A percentile compares a stretch with the other conserved stretches of the same genome.
phyloP scores from a whole-genome alignment of 1,284 basidiomycete species.

The Austropuccinia psidii region DNA sequence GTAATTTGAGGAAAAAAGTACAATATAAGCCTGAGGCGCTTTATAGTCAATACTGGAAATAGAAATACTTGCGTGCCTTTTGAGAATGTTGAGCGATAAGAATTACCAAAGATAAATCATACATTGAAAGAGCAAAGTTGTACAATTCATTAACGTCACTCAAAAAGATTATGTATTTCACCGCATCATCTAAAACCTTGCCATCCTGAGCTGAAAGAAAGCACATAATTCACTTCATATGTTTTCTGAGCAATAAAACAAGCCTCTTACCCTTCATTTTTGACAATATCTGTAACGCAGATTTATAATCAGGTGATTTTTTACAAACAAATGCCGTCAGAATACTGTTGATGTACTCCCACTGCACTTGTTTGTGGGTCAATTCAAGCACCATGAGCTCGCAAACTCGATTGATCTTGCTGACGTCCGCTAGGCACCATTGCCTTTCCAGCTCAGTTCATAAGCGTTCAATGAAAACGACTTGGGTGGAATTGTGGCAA shows the following conservation, averaged over 20 bases:
- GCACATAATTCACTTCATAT: too few relatives aligned
- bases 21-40: too few relatives aligned
- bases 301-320: conserved; percentile 81
- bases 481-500: too few relatives aligned
- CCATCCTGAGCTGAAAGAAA: conserved; percentile 65
- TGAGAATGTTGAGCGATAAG: conserved; percentile 96
- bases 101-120: conserved; percentile 89
- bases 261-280: conserved; percentile 60
- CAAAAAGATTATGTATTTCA: conserved; percentile 97
- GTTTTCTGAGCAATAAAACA: too few relatives aligned
- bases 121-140: conserved; percentile 94
- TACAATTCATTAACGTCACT: conserved; percentile 87
- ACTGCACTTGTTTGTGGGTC: conserved; percentile 59
- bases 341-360: conserved; percentile 79
- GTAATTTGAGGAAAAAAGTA: background rate
- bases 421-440: conserved; percentile 35
- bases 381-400: conserved; percentile 68
- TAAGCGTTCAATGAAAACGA: conserved; percentile 3
- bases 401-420: conserved; percentile 64
- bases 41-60: too few relatives aligned
- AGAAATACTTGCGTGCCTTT: conserved; percentile 57
- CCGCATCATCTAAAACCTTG: conserved; percentile 80
- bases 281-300: conserved; percentile 68
- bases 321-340: conserved; percentile 89
- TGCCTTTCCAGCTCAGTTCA: conserved; percentile 7